phyloP scores from a whole-genome alignment of 805 yeast genomes.

The Lachancea lanzarotensis region DNA sequence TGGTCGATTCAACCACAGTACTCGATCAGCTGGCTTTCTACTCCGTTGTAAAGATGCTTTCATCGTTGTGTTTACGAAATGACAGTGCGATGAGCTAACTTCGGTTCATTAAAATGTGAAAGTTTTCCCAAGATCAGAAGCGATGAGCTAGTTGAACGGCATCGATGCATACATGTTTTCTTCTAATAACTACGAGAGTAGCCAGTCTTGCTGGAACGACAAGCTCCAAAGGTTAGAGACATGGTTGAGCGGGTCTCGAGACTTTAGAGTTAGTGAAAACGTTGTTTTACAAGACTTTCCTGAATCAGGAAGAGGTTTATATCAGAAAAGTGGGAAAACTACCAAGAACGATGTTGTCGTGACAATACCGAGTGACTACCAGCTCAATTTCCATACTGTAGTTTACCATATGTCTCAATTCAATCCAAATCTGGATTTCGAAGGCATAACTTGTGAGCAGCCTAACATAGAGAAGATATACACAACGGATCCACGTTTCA shows the following conservation, averaged over 20 bases:
- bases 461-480: background rate
- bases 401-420: conserved; percentile 38
- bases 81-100: background rate
- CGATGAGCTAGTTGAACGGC: background rate
- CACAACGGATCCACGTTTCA: conserved; percentile 20
- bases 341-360: conserved; percentile 40
- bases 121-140: background rate
- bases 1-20: background rate
- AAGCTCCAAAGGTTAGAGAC: conserved; percentile 18
- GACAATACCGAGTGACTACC: conserved; percentile 49
- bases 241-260: conserved; percentile 31
- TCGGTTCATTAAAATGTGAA: background rate
- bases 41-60: background rate
- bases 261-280: conserved; percentile 34
- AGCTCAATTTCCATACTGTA: conserved; percentile 53
- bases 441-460: conserved; percentile 2
- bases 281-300: conserved; percentile 38
- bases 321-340: conserved; percentile 35
- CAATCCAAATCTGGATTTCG: conserved; percentile 20
- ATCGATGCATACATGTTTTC: background rate
- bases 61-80: background rate
- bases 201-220: background rate
- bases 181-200: background rate
- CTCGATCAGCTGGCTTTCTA: background rate
- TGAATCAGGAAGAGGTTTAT: conserved; percentile 60